Conservation (phyloP, 768 basidiomycete species). For the Cyathus striatus region DNA sequence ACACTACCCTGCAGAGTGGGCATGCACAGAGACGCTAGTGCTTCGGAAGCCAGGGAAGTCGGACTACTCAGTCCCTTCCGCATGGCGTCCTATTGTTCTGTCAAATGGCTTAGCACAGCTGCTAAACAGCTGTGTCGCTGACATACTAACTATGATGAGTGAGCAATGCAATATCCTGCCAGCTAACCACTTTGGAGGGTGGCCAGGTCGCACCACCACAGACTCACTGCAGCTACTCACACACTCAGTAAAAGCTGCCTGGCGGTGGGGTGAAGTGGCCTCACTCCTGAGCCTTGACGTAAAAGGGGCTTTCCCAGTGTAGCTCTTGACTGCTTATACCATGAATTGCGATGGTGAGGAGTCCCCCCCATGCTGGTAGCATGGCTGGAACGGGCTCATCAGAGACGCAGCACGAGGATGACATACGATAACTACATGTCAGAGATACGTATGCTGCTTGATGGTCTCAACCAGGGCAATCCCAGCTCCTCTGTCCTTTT, state of each 20-base stretch:
- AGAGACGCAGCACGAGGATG: too few species aligned
- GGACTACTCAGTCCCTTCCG: conserved; percentile 23
- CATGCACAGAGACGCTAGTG: conserved; percentile 15
- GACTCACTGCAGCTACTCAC: conserved; percentile 24
- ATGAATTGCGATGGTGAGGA: conserved; percentile 21
- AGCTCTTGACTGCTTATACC: conserved; percentile 10
- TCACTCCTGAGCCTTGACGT: conserved; percentile 29
- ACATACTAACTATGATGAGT: conserved; percentile 7
- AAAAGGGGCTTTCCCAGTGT: conserved; percentile 29
- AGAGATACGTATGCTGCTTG: too few species aligned
- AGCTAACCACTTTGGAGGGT: conserved; percentile 18
- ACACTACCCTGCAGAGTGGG: conserved; percentile 13
- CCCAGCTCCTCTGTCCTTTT: conserved; percentile 14
- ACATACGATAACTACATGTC: too few species aligned
- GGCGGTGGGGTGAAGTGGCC: conserved; percentile 21
- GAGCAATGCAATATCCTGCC: conserved; percentile 13
- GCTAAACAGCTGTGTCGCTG: conserved; percentile 13
- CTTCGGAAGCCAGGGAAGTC: conserved; percentile 27
- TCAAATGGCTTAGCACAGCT: conserved; percentile 13
- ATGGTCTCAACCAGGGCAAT: conserved; percentile 18
- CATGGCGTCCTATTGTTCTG: conserved; percentile 28
- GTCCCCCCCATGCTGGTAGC: too few species aligned
- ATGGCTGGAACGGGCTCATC: too few species aligned
- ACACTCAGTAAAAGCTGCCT: conserved; percentile 27
- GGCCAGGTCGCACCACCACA: conserved; percentile 19